Percentiles rank a stretch among this genome's conserved stretches.
These are phyloP conservation scores for Tremellales sp. DNA, from an alignment of 1,284 basidiomycete genomes.

Conservation along the genomic window DNA sequence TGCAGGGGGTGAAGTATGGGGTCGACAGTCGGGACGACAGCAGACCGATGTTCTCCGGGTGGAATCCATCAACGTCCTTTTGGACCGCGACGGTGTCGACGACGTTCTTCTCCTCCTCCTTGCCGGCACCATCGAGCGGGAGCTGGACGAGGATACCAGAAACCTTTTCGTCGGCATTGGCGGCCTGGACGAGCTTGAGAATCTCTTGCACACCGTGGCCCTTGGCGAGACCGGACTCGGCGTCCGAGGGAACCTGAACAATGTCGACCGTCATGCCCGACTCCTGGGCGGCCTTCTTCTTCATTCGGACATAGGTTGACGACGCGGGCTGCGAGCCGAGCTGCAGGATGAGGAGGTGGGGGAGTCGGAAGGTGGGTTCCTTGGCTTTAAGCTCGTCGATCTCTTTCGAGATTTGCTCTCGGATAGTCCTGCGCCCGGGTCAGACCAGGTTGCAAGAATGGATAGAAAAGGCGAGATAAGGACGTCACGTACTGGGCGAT, in stretches of 20 bases:
- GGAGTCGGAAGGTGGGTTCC: slow-evolving; percentile 78
- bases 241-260: slow-evolving; percentile 66
- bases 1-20: slow-evolving; percentile 92
- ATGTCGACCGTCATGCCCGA: slow-evolving; percentile 88
- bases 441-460: slow-evolving; percentile 1
- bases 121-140: slow-evolving; percentile 80
- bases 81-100: slow-evolving; percentile 90
- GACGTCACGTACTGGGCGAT: too few relatives aligned
- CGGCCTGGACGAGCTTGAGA: slow-evolving; percentile 68
- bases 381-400: slow-evolving; percentile 59
- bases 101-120: slow-evolving; percentile 82
- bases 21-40: slow-evolving; percentile 85
- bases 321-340: slow-evolving; percentile 90
- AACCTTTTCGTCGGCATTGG: slow-evolving; percentile 79
- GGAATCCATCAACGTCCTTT: slow-evolving; percentile 99
- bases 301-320: slow-evolving; percentile 93
- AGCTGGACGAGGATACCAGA: slow-evolving; percentile 95
- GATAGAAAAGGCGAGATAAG: background rate
- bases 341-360: slow-evolving; percentile 85
- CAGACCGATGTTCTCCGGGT: slow-evolving; percentile 97
- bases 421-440: slow-evolving; percentile 61
- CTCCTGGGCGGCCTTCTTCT: slow-evolving; percentile 91
- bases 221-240: slow-evolving; percentile 47
- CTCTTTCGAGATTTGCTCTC: slow-evolving; percentile 64
- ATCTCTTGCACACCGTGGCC: slow-evolving; percentile 62